Evolutionary conservation across 805 yeast species (phyloP).

Genomic region (Lipomyces sp.): DNA sequence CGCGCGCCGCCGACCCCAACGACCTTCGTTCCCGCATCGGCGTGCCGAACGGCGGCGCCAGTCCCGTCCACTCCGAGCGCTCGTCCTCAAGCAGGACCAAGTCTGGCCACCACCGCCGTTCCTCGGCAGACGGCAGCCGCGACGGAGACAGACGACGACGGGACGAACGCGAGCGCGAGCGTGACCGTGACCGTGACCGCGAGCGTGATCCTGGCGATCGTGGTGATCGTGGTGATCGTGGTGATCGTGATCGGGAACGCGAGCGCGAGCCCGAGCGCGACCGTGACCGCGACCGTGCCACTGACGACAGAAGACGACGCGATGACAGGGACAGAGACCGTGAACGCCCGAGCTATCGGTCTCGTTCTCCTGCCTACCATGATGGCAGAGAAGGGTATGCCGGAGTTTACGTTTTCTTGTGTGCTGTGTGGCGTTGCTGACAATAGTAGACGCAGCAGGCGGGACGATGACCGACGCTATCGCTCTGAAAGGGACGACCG

Average conservation of each 20-base stretch:
- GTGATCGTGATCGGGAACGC: conserved; percentile 12
- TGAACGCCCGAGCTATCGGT: conserved; percentile 1
- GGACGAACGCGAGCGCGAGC: background rate
- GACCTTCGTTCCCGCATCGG: conserved; percentile 6
- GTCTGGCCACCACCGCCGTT: conserved; percentile 6
- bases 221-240: conserved; percentile 13
- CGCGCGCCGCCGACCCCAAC: conserved; percentile 4
- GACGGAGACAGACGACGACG: background rate
- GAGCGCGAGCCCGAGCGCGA: conserved; percentile 13
- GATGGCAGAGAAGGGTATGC: background rate
- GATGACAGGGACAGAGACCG: conserved; percentile 18
- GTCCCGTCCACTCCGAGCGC: conserved; percentile 10
- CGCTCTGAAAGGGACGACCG: conserved; percentile 5
- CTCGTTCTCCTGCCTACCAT: conserved; percentile 15
- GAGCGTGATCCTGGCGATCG: conserved; percentile 14
- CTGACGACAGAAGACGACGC: conserved; percentile 1
- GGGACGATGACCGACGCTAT: conserved; percentile 12
- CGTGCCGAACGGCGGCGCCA: background rate
- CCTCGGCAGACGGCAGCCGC: conserved; percentile 12
- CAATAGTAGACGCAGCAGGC: background rate
- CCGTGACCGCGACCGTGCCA: conserved; percentile 13
- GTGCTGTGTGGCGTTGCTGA: background rate
- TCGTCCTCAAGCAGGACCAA: conserved; percentile 18
- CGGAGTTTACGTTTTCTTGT: background rate
- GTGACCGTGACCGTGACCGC: conserved; percentile 6